Evolutionary conservation across 2,329 filamentous ascomycete species (phyloP).

Genomic region (Hypoxylon sp.): DNA sequence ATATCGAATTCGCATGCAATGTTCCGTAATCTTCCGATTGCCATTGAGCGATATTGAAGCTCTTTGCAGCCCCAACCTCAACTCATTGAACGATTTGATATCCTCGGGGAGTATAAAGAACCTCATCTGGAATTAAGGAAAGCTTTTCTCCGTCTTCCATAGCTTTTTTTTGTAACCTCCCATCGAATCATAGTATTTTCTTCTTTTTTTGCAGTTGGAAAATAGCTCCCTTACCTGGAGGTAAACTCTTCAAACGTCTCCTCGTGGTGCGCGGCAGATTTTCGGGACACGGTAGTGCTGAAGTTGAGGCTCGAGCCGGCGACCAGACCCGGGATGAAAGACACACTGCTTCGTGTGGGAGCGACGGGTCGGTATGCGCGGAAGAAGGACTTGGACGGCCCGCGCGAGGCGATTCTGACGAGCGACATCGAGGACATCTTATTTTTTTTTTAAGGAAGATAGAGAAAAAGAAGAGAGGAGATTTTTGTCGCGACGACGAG

Average conservation of each 20-base stretch:
- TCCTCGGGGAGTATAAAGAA: slow-evolving; percentile 1
- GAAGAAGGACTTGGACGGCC: slow-evolving; percentile 71
- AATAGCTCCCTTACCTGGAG: slow-evolving; percentile 78
- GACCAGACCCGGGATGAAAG: slow-evolving; percentile 61
- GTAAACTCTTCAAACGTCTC: slow-evolving; percentile 99
- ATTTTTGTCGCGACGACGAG: slow-evolving; percentile 11
- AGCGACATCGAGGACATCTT: slow-evolving; percentile 74
- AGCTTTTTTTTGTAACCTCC: slow-evolving; percentile 1
- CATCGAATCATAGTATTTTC: too few relatives aligned
- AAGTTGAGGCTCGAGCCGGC: slow-evolving; percentile 66
- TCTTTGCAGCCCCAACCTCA: slow-evolving; percentile 9
- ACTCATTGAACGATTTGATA: slow-evolving; percentile 22
- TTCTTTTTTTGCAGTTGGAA: slow-evolving; percentile 2
- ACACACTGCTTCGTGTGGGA: slow-evolving; percentile 65
- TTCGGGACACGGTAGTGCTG: slow-evolving; percentile 70
- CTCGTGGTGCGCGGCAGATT: slow-evolving; percentile 76
- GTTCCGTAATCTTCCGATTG: slow-evolving; percentile 7
- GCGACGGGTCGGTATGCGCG: slow-evolving; percentile 71
- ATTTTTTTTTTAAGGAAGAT: neutral
- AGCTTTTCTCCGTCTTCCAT: slow-evolving; percentile 10
- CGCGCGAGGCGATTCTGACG: slow-evolving; percentile 78
- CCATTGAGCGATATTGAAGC: slow-evolving; percentile 45
- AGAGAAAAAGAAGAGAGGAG: slow-evolving; percentile 13
- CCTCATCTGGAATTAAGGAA: slow-evolving; percentile 9
- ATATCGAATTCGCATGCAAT: slow-evolving; percentile 12